These are phyloP conservation scores for Nemophila menziesii DNA, from an alignment of 257 asterid species.

Conservation along the genomic window DNA sequence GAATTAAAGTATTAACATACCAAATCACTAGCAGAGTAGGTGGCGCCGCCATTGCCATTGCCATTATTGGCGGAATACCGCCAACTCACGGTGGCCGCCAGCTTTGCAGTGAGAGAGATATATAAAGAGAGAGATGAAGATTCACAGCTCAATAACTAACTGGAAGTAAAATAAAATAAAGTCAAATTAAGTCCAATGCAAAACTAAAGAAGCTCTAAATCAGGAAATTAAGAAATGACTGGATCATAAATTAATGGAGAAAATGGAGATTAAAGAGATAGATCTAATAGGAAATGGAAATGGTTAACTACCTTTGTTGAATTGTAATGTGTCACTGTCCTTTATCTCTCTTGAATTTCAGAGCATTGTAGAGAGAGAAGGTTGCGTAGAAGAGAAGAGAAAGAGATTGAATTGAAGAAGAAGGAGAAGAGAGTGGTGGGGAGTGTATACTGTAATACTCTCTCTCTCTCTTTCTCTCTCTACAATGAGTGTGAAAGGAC, in stretches of 20 bases:
- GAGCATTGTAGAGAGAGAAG: background rate
- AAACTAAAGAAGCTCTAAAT: background rate
- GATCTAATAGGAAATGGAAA: background rate
- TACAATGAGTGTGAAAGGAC: conserved; percentile 13
- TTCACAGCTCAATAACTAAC: conserved; percentile 33
- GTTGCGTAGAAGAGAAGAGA: conserved; percentile 1
- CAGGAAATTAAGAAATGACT: background rate
- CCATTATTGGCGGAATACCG: conserved; percentile 66
- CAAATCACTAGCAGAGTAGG: conserved; percentile 46
- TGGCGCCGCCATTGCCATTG: conserved; percentile 19
- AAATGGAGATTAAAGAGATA: background rate
- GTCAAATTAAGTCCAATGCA: background rate
- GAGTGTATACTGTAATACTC: background rate
- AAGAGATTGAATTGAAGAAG: background rate
- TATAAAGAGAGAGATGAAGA: conserved; percentile 20
- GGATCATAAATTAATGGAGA: background rate
- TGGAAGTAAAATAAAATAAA: conserved; percentile 2
- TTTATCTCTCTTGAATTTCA: background rate
- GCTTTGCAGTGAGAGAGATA: conserved; percentile 31
- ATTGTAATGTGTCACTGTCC: background rate
- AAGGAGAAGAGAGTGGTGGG: background rate
- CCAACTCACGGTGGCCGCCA: conserved; percentile 84
- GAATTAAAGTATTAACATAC: conserved; percentile 23
- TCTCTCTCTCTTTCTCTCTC: background rate
- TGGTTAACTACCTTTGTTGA: background rate